A percentile compares a stretch with the other conserved stretches of the same genome.
phyloP scores from a whole-genome alignment of 345 rosid genomes.

The Camelina sativa region DNA sequence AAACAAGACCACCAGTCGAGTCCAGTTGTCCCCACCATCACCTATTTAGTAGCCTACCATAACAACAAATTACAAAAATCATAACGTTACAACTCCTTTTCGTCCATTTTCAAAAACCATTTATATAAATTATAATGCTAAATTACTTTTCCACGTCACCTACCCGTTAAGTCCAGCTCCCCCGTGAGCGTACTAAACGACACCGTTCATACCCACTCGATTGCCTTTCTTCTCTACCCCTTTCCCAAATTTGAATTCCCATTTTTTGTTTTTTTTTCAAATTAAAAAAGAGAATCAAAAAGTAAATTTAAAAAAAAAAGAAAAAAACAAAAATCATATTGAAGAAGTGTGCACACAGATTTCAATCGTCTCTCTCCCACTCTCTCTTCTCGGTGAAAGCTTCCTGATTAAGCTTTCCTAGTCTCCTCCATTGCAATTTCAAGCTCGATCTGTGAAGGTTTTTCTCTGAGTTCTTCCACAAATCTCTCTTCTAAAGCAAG shows the following conservation, averaged over 20 bases:
- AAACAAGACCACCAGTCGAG: constrained; percentile 17
- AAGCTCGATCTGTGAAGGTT: constrained; percentile 14
- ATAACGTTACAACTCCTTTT: constrained; percentile 35
- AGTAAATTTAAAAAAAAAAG: not conserved
- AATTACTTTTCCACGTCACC: constrained; percentile 37
- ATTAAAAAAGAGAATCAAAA: constrained; percentile 22
- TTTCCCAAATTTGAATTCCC: constrained; percentile 42
- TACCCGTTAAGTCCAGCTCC: constrained; percentile 29
- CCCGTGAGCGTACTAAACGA: constrained; percentile 14
- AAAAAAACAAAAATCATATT: constrained; percentile 19
- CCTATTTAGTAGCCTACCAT: constrained; percentile 33
- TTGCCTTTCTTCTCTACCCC: constrained; percentile 22
- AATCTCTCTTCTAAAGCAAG: not conserved
- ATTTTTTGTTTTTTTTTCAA: constrained; percentile 17
- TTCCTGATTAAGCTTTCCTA: constrained; percentile 39
- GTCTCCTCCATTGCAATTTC: constrained; percentile 21
- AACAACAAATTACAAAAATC: constrained; percentile 9
- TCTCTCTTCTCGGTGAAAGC: constrained; percentile 23
- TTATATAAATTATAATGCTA: not conserved
- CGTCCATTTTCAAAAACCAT: not conserved
- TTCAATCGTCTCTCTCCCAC: constrained; percentile 38
- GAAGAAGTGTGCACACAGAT: constrained; percentile 39
- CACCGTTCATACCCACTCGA: constrained; percentile 25
- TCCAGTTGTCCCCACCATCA: constrained; percentile 35
- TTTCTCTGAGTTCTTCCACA: not conserved